Evolutionary conservation across 2,329 filamentous ascomycete species (phyloP).

Genomic region (Grosmannia clavigera): DNA sequence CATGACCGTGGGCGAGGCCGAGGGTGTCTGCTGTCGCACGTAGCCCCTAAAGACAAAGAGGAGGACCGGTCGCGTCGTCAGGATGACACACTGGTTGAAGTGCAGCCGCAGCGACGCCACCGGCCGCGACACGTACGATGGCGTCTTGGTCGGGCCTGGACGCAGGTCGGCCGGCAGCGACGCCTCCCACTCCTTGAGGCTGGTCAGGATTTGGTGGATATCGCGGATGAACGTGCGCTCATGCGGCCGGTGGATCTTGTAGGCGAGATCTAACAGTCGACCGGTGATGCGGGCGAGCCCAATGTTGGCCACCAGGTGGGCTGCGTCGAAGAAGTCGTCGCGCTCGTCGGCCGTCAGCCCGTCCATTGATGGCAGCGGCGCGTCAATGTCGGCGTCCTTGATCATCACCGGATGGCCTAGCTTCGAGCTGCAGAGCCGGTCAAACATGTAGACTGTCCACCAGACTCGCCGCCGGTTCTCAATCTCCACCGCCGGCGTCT

Average conservation of each 20-base stretch:
- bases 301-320: conserved; percentile 1
- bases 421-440: conserved; percentile 3
- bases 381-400: conserved; percentile 1
- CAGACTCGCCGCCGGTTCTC: conserved; percentile 15
- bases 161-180: not conserved
- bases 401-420: conserved; percentile 3
- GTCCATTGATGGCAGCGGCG: not conserved
- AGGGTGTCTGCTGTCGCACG: not conserved
- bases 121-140: not conserved
- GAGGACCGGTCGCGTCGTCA: conserved; percentile 1
- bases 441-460: conserved; percentile 3
- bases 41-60: not conserved
- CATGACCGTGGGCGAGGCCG: conserved; percentile 15
- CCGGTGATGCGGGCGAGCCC: conserved; percentile 1
- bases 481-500: conserved; percentile 16
- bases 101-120: conserved; percentile 1
- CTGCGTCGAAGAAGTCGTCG: not conserved
- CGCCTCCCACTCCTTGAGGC: conserved; percentile 9
- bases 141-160: not conserved
- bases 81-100: conserved; percentile 4
- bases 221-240: not conserved
- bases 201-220: not conserved
- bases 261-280: not conserved
- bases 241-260: conserved; percentile 2
- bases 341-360: not conserved